Percentiles rank a stretch among this genome's conserved stretches.
Conservation (phyloP, 2,329 filamentous ascomycete species). For the Fusarium marasasianum region DNA sequence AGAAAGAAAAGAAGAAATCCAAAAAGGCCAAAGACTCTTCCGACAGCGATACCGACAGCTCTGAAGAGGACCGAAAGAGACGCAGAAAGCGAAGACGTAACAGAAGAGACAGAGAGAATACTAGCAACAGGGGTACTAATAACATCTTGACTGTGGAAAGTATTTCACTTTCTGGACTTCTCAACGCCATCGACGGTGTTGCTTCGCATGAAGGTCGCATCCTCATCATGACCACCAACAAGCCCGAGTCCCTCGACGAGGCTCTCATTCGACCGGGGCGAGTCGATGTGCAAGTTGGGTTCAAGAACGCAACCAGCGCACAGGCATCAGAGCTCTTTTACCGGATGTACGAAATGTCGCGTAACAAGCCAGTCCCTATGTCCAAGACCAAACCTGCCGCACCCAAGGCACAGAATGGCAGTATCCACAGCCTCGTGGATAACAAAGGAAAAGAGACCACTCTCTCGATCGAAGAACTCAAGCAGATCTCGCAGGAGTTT, state of each 20-base stretch:
- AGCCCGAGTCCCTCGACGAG: constrained; percentile 75
- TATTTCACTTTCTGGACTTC: constrained; percentile 81
- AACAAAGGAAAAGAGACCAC: constrained; percentile 32
- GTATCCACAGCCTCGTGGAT: background rate
- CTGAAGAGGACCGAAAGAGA: constrained; percentile 34
- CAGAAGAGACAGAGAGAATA: constrained; percentile 29
- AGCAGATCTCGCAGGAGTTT: constrained; percentile 59
- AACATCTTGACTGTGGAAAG: constrained; percentile 44
- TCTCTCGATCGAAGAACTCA: constrained; percentile 52
- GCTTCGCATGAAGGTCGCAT: constrained; percentile 81
- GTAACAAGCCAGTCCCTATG: constrained; percentile 16
- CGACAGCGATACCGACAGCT: constrained; percentile 38
- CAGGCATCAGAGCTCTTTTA: constrained; percentile 68
- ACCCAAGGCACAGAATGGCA: constrained; percentile 16
- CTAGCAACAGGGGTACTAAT: constrained; percentile 36
- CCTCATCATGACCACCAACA: constrained; percentile 85
- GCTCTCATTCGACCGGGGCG: constrained; percentile 78
- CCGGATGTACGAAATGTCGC: constrained; percentile 65
- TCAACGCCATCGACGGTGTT: constrained; percentile 87
- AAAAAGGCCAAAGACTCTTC: constrained; percentile 42
- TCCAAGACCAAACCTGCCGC: background rate
- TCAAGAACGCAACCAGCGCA: constrained; percentile 65
- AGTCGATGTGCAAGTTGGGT: constrained; percentile 75
- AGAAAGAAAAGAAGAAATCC: constrained; percentile 40
- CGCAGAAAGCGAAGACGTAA: constrained; percentile 33